phyloP scores from a whole-genome alignment of 2,329 filamentous ascomycete species.

The Botrytis paeoniae region DNA sequence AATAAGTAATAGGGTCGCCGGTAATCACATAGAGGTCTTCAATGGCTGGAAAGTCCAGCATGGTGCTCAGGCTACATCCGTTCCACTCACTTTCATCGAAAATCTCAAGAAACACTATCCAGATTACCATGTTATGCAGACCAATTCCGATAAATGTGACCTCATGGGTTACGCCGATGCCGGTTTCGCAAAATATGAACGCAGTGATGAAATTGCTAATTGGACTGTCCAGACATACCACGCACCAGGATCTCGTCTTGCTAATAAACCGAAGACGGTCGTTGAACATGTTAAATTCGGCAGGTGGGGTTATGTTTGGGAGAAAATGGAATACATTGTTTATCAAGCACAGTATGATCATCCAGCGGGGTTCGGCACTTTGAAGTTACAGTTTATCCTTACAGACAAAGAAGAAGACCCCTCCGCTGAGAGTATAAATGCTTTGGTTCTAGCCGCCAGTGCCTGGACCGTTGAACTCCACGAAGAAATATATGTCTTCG shows the following conservation, averaged over 20 bases:
- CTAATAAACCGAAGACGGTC: conserved; percentile 13
- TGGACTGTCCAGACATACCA: conserved; percentile 20
- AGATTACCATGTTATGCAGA: conserved; percentile 21
- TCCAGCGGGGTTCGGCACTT: background rate
- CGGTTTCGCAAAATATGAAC: conserved; percentile 15
- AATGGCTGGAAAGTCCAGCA: conserved; percentile 21
- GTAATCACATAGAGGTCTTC: conserved; percentile 12
- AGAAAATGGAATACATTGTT: conserved; percentile 23
- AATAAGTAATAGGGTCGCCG: background rate
- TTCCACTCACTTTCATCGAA: conserved; percentile 23
- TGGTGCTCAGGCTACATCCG: conserved; percentile 8
- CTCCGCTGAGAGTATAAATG: conserved; percentile 37
- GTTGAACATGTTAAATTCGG: conserved; percentile 25
- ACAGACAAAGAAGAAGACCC: background rate
- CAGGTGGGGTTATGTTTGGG: conserved; percentile 25
- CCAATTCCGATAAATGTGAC: conserved; percentile 19
- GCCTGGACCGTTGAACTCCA: conserved; percentile 57
- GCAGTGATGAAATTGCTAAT: background rate
- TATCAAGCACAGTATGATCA: conserved; percentile 26
- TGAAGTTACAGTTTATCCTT: conserved; percentile 16
- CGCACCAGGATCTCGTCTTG: conserved; percentile 16
- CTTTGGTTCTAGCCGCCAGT: conserved; percentile 54
- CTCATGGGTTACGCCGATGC: conserved; percentile 28
- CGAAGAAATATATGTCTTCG: conserved; percentile 64
- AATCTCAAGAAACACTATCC: conserved; percentile 21